phyloP scores from a whole-genome alignment of 73 alveolate species.

The Paramecium sexaurelia region DNA sequence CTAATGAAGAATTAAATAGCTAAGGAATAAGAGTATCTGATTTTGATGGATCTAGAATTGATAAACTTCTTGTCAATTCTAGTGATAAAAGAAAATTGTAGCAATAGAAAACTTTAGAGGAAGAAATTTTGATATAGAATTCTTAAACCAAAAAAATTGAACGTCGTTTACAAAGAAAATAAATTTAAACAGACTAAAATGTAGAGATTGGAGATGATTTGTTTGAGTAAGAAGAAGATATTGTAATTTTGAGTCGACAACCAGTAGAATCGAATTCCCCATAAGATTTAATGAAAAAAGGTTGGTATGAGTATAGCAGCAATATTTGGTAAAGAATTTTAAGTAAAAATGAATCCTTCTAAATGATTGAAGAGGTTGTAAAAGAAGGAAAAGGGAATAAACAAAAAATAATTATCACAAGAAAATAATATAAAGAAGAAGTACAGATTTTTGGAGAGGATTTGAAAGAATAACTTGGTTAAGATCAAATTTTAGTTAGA shows the following conservation, averaged over 20 bases:
- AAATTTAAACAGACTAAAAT: not conserved
- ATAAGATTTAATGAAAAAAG: not conserved
- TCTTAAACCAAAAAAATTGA: not conserved
- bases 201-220: not conserved
- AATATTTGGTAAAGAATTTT: not conserved
- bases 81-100: not conserved
- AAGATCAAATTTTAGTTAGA: not conserved
- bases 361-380: slow-evolving; percentile 13
- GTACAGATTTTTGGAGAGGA: not conserved
- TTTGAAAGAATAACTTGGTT: not conserved
- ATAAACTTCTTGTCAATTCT: not conserved
- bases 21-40: not conserved
- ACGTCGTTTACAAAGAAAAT: not conserved
- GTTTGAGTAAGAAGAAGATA: not conserved
- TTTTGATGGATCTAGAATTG: not conserved
- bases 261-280: not conserved
- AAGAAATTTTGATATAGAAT: not conserved
- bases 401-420: not conserved
- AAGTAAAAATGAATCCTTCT: not conserved
- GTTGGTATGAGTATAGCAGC: not conserved
- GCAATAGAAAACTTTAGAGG: not conserved
- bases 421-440: not conserved
- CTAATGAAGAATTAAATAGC: not conserved
- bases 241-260: not conserved
- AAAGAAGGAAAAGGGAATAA: not conserved